Evolutionary conservation across 75 land plant genomes (phyloP).

Genomic region (Cunninghamia lanceolata): DNA sequence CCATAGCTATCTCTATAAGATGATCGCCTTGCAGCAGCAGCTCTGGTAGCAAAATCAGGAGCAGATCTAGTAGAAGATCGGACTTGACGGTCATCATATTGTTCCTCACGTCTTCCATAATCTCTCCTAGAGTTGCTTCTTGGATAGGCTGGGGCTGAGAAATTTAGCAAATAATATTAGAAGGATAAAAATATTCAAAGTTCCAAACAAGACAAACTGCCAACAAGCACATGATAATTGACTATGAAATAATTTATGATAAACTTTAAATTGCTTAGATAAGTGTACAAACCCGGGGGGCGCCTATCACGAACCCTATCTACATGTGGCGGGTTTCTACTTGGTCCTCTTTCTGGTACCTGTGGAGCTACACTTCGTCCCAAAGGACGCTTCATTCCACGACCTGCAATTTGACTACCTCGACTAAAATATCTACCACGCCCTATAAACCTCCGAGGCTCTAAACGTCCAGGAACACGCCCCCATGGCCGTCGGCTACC

Average conservation of each 20-base stretch:
- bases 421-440: slow-evolving; percentile 25
- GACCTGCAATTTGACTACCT: slow-evolving; percentile 11
- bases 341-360: slow-evolving; percentile 13
- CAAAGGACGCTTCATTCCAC: slow-evolving; percentile 14
- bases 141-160: slow-evolving; percentile 50
- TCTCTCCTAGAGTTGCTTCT: slow-evolving; percentile 58
- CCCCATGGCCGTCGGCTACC: slow-evolving; percentile 9
- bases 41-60: slow-evolving; percentile 51
- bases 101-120: slow-evolving; percentile 45
- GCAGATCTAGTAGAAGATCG: slow-evolving; percentile 28
- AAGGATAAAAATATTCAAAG: neutral
- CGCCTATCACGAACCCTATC: slow-evolving; percentile 58
- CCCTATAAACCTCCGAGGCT: slow-evolving; percentile 9
- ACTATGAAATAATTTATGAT: neutral
- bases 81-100: slow-evolving; percentile 30
- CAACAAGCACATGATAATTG: neutral
- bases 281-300: slow-evolving; percentile 25
- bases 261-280: neutral
- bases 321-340: slow-evolving; percentile 17
- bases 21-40: slow-evolving; percentile 36
- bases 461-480: slow-evolving; percentile 20
- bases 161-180: neutral
- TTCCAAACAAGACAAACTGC: neutral
- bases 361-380: slow-evolving; percentile 3
- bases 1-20: slow-evolving; percentile 60